These are phyloP conservation scores for Venturia aucupariae DNA, from an alignment of 2,329 filamentous ascomycete species.

Conservation along the genomic window DNA sequence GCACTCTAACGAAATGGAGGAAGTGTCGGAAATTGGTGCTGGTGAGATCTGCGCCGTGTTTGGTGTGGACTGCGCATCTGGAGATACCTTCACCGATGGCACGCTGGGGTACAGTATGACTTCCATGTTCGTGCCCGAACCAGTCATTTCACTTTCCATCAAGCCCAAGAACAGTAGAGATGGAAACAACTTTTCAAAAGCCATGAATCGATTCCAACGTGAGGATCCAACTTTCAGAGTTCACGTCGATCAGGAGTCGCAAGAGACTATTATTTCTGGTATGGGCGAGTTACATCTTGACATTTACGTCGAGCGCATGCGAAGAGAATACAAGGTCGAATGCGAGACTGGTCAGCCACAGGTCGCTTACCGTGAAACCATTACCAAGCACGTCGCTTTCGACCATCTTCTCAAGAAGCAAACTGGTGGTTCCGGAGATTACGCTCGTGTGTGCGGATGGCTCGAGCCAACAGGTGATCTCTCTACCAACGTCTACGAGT, in stretches of 20 bases:
- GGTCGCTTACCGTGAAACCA: conserved; percentile 93
- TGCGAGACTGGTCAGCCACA: conserved; percentile 93
- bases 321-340: conserved; percentile 92
- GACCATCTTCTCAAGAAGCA: conserved; percentile 95
- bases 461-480: conserved; percentile 75
- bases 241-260: conserved; percentile 80
- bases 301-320: conserved; percentile 95
- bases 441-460: conserved; percentile 81
- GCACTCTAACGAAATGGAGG: conserved; percentile 99
- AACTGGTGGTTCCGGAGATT: conserved; percentile 90
- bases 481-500: conserved; percentile 72
- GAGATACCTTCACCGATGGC: conserved; percentile 96
- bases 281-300: conserved; percentile 97
- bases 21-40: conserved; percentile 82
- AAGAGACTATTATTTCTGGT: conserved; percentile 95
- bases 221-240: conserved; percentile 98
- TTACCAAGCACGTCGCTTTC: conserved; percentile 70
- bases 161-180: conserved; percentile 91
- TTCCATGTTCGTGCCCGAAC: conserved; percentile 96
- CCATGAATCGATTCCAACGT: conserved; percentile 96
- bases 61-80: conserved; percentile 93
- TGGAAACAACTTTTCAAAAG: conserved; percentile 90
- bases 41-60: conserved; percentile 99
- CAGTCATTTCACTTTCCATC: conserved; percentile 96
- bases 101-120: conserved; percentile 89